Conservation (phyloP, 225 moss, liverwort and hornwort genomes). For the Asterella californica region DNA sequence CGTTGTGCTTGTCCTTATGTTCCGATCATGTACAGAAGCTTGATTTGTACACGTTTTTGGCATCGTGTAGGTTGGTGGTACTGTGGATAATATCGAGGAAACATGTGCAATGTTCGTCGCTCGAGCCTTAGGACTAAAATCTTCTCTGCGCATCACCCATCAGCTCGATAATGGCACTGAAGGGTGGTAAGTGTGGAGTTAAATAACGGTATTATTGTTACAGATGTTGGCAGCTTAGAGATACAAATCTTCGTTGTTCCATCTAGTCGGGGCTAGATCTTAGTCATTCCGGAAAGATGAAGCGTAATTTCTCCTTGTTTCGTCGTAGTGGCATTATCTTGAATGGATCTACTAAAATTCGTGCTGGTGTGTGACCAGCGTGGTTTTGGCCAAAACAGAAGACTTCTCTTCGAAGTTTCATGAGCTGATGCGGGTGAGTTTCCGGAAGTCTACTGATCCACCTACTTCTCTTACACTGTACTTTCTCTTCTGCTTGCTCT, state of each 20-base stretch:
- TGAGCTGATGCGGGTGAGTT: conserved; percentile 66
- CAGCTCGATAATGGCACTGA: conserved; percentile 97
- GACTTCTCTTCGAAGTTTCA: conserved; percentile 88
- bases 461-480: not conserved
- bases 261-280: not conserved
- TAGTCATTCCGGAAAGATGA: not conserved
- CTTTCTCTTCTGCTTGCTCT: not conserved
- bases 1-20: not conserved
- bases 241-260: not conserved
- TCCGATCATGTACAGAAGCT: not conserved
- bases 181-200: conserved; percentile 61
- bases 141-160: conserved; percentile 76
- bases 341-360: not conserved
- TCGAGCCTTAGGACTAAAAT: conserved; percentile 60
- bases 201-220: not conserved
- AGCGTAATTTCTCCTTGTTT: not conserved
- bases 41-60: not conserved
- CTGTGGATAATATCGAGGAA: conserved; percentile 94
- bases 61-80: conserved; percentile 78
- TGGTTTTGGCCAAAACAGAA: conserved; percentile 80
- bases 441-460: not conserved
- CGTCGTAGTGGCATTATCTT: not conserved
- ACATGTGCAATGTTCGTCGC: conserved; percentile 78
- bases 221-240: not conserved
- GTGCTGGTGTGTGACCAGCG: conserved; percentile 47